Conservation (phyloP, 148 eudicot species). For the Cornus suecica region DNA sequence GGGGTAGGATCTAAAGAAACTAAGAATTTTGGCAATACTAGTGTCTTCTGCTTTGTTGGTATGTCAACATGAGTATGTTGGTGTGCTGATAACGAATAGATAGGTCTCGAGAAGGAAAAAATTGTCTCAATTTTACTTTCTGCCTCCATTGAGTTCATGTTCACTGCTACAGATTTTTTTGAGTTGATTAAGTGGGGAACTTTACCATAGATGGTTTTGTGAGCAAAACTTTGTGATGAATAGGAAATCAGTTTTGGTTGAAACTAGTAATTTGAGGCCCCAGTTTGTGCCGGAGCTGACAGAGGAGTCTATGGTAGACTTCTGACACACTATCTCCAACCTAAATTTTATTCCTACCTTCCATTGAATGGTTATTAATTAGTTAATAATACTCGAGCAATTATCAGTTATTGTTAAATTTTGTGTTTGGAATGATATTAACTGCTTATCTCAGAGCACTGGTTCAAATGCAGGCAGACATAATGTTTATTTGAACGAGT, state of each 20-base stretch:
- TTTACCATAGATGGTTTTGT: too few relatives aligned
- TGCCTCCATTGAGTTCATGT: background rate
- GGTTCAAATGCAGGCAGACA: conserved; percentile 50
- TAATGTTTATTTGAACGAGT: conserved; percentile 56
- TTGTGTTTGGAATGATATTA: background rate
- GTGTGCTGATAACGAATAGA: too few relatives aligned
- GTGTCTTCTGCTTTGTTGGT: background rate
- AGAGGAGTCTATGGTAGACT: too few relatives aligned
- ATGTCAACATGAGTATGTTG: background rate
- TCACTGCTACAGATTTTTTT: background rate
- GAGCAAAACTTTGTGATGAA: background rate
- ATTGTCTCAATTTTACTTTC: too few relatives aligned
- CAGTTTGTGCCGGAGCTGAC: too few relatives aligned
- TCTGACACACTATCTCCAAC: too few relatives aligned
- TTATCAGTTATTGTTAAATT: background rate
- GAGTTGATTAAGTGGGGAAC: background rate
- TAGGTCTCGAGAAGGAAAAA: too few relatives aligned
- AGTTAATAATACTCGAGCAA: background rate
- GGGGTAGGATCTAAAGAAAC: too few relatives aligned
- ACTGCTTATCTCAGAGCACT: conserved; percentile 5
- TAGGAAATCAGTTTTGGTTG: background rate
- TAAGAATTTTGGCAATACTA: background rate
- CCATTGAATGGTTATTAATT: background rate
- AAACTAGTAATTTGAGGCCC: background rate
- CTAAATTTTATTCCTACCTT: too few relatives aligned